Base-by-base conservation (phyloP, 148 eudicot genomes). In the Amaranthus palmeri region DNA sequence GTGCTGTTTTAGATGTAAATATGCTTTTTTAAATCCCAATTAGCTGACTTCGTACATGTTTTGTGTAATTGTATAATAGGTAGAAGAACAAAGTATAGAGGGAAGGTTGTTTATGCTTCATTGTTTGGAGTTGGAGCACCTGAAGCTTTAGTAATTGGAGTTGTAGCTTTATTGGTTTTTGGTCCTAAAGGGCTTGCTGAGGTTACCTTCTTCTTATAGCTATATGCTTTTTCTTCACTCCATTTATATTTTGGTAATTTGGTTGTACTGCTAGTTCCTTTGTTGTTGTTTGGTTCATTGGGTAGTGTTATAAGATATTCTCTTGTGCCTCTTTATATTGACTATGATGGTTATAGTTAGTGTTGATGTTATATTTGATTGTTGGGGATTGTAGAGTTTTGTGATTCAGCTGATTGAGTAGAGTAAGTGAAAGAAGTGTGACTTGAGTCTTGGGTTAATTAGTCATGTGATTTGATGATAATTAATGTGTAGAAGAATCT, bases 151-250 rank as follows among this genome's bases (percentile, higher is more conserved):
- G 98, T 95, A 13, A 91, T 95, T 85, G 98, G 97, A 17, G 97
- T 88, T 67, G 98, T 95, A 70, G 97, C 98, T 82, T 85, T 95
- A 84, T 73, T 95, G 83, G 98, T 89, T 74, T 95, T 95, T 76
- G 97, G 97, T 10, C 97, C 98, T 25, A 95, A 93, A 80, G 97
- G 98, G 50, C 97, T 95, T 77, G 98, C 98, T 77, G 98, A 95
- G 88, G 98, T 91, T 64, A 70, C 79, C 69, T 69, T 42, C 74
- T 49, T 17, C 45, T 8, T 61, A 11, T 17, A 11, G 41, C 57
- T 61, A 10, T 53, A 40, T 42, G 25, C 54, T 76, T 36, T 47
- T 69, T 13, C 40, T 58, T 58, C 61, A 58, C 3, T 9, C 61
- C 12, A 54, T 18, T 4, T 7, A 6, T 5, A 41, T 18, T 63